Conservation (phyloP, 2,329 filamentous ascomycete species). For the Pseudopyricularia javanii region DNA sequence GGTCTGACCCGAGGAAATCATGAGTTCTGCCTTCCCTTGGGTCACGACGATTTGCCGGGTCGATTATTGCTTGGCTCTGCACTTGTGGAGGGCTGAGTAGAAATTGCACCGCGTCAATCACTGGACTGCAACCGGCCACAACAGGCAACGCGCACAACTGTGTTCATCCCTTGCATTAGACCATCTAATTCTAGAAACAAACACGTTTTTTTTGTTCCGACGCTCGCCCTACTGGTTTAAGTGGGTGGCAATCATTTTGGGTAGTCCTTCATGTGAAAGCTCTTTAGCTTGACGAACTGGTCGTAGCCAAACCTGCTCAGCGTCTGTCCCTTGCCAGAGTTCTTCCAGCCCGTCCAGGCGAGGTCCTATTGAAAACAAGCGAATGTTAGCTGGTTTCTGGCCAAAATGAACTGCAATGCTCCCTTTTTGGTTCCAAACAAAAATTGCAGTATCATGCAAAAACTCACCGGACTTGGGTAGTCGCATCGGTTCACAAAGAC, state of each 20-base stretch:
- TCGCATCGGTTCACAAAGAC: constrained; percentile 95
- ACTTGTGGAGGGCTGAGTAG: too few relatives aligned
- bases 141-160: neutral
- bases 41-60: too few relatives aligned
- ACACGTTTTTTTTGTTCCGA: neutral
- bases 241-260: constrained; percentile 33
- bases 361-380: constrained; percentile 50
- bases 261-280: constrained; percentile 81
- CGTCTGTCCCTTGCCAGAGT: constrained; percentile 85
- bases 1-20: too few relatives aligned
- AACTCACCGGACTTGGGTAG: constrained; percentile 76
- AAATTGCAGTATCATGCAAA: too few relatives aligned
- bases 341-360: constrained; percentile 97
- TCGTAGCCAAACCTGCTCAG: constrained; percentile 86
- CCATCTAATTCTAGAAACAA: neutral
- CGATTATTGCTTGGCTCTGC: too few relatives aligned
- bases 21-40: too few relatives aligned
- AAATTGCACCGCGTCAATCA: neutral
- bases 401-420: neutral
- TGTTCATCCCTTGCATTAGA: neutral
- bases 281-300: constrained; percentile 93
- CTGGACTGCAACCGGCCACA: neutral
- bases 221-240: neutral
- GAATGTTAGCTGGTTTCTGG: neutral
- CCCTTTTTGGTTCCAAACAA: neutral